Base-by-base conservation (phyloP, 805 yeast genomes). In the Candida ulmi region DNA sequence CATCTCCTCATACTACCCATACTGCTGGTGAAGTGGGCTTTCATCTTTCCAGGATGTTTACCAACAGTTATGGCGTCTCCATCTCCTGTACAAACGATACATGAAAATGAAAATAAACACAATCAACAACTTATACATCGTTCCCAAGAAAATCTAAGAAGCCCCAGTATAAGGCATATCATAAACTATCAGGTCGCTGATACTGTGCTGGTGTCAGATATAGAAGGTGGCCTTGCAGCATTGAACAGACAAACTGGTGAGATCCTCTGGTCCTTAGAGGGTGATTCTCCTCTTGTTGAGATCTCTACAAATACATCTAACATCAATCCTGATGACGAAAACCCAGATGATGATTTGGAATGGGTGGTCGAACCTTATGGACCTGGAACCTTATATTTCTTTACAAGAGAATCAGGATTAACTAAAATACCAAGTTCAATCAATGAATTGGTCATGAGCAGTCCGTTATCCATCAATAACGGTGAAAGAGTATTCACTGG, bases 281-380 rank as follows among this genome's bases (percentile, higher is more conserved):
- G 85, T 3, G 76, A 74, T 16, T 74, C 72, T 2, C 82, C 95
- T 0, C 62, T 84, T 38, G 86, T 83, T 11, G 60, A 63, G 24
- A 69, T 62, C 0, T 43, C 57, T 6, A 42, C 61, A 7, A 53
- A 50, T 17, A 32, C 31, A 11, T 46, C 57, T 5, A 33, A 40
- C 8, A 3, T 16, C 11, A 8, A 18, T 30, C 3, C 25, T 3
- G 15, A 39, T 15, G 9, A 29, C 3, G 30, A 36, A 7, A 33
- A 36, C 4, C 35, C 34, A 2, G 65, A 50, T 17, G 58, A 58
- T 3, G 65, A 67, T 17, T 51, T 71, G 37, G 74, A 82, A 0
- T 85, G 97, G 91, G 80, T 91, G 38, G 91, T 93, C 1, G 99
- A 93, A 50, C 98, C 98, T 0, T 75, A 72, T 47, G 81, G 80